Evolutionary conservation across 306 rosid species (phyloP), one percentile per base, ranked within the genome.

Genomic region (Inga laurina): DNA sequence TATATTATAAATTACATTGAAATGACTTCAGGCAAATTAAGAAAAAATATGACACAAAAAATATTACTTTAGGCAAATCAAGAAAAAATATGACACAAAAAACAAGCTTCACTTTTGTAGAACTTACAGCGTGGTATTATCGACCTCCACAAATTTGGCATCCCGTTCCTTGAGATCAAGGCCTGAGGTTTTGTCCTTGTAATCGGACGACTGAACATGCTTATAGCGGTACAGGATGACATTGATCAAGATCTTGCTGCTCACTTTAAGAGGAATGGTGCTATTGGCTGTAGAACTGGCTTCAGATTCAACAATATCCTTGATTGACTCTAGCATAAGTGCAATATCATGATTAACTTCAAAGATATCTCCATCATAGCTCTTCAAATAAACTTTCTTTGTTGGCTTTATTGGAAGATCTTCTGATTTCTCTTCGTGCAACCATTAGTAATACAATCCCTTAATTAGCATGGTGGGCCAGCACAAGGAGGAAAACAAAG

Each of bases 201-300:
- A 59, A 22, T 84, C 79, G 24, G 79, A 37, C 12, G 91, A 78
- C 13, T 82, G 84, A 5, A 82, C 83, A 81, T 91, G 97, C 79
- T 81, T 88, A 65, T 82, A 81, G 76, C 92, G 87, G 89, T 87
- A 93, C 86, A 89, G 89, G 86, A 91, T 82, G 49, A 91, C 89
- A 89, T 82, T 90, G 65, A 82, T 85, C 75, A 93, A 67, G 76
- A 87, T 88, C 76, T 82, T 87, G 88, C 92, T 85, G 11, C 82
- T 89, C 35, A 89, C 88, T 75, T 79, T 83, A 15, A 93, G 74
- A 49, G 91, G 90, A 74, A 91, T 62, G 18, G 8, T 84, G 44
- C 74, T 87, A 72, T 81, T 79, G 77, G 87, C 87, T 76, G 74
- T 81, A 72, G 86, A 84, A 16, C 57, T 81, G 82, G 88, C 88